Evolutionary conservation across 23 red algal genomes (phyloP).

Genomic region (Gracilaria caudata): DNA sequence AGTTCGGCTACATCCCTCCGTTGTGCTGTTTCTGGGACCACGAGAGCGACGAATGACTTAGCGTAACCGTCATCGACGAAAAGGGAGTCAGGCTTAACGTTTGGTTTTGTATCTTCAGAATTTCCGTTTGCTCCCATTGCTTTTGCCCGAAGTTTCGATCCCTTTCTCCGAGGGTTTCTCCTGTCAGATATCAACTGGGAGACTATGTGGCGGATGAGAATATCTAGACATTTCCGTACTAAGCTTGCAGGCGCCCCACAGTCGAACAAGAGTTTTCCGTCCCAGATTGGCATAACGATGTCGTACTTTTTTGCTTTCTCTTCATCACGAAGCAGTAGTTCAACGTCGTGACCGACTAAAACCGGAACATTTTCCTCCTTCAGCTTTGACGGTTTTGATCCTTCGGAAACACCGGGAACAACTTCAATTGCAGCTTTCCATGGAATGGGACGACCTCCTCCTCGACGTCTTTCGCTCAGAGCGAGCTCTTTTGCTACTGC

Average conservation of each 20-base stretch:
- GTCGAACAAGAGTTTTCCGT: constrained; percentile 55
- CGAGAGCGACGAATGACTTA: constrained; percentile 43
- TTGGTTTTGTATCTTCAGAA: background rate
- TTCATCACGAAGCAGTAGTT: constrained; percentile 29
- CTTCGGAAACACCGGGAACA: constrained; percentile 10
- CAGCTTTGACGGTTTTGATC: background rate
- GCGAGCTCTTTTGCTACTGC: constrained; percentile 50
- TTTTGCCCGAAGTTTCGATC: constrained; percentile 24
- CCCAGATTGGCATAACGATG: constrained; percentile 57
- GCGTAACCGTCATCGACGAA: constrained; percentile 36
- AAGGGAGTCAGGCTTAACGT: background rate
- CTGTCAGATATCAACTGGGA: constrained; percentile 24
- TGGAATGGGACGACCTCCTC: constrained; percentile 74
- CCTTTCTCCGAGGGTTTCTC: constrained; percentile 22
- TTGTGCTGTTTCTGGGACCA: constrained; percentile 66
- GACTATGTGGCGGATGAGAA: constrained; percentile 46
- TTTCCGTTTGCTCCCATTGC: background rate
- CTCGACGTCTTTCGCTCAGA: constrained; percentile 52
- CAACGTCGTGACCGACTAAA: constrained; percentile 48
- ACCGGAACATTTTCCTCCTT: background rate
- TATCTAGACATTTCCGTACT: constrained; percentile 47
- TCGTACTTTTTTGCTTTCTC: constrained; percentile 46
- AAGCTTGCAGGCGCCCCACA: constrained; percentile 50
- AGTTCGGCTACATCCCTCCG: constrained; percentile 67
- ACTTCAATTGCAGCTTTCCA: constrained; percentile 63